Evolutionary conservation across 2,329 filamentous ascomycete genomes (phyloP), one percentile per base, ranked within the genome.

Genomic region (Fusarium sp.): DNA sequence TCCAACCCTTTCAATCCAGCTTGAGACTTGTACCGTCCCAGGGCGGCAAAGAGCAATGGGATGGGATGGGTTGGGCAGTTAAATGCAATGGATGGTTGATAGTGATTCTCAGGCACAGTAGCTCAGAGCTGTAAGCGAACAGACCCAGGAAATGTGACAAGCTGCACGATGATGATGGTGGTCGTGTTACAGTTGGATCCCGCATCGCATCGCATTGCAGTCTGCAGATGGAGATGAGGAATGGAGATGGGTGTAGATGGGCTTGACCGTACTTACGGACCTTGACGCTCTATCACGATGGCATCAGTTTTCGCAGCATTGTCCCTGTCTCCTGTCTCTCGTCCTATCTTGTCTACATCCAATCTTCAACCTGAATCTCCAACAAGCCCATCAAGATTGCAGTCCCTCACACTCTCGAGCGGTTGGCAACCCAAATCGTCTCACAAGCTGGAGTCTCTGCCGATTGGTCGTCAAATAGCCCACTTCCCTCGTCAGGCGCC

Each of bases 121-220:
- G 45, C n/a, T n/a, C n/a, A n/a, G n/a, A n/a, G n/a, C 51, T 64
- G 53, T 58, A 68, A 57, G 54, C 65, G 65, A 62, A 58, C 53
- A 42, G 51, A 47, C 40, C 40, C 32, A 45, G 39, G 26, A 28
- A 44, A 44, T 67, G 65, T 68, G 61, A 68, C 56, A 50, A 63
- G 44, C 65, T 69, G 66, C 66, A 69, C 66, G 66, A 69, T 69
- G 66, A 69, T 69, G 65, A 68, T 32, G 55, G 61, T 24, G 54
- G 57, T 67, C 57, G 47, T 55, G 56, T 50, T 67, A 50, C 65
- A 67, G 61, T 57, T 43, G 45, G 52, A 60, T 61, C 55, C 57
- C 54, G 57, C 54, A 60, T 57, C 54, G 57, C 54, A 59, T 57
- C 42, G 51, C 56, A 59, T 44, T 46, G 63, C 51, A 62, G 59